Conservation (phyloP, 2,329 filamentous ascomycete genomes). For the Epichloe bromicola region DNA sequence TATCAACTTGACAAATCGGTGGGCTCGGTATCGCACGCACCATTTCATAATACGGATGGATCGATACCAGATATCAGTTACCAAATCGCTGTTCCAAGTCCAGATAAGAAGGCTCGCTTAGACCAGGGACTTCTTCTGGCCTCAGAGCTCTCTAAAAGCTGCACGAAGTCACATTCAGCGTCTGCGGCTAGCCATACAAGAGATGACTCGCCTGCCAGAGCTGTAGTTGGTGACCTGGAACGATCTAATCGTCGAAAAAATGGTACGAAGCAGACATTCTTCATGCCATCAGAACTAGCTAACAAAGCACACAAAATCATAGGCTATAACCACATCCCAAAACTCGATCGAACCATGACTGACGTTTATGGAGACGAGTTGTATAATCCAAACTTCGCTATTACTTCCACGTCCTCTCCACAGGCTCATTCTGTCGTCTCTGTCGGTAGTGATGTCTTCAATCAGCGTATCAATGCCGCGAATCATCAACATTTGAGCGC, state of each 20-base stretch:
- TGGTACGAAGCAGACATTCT: slow-evolving; percentile 29
- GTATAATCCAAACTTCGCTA: slow-evolving; percentile 57
- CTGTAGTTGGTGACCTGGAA: slow-evolving; percentile 36
- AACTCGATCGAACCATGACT: slow-evolving; percentile 75
- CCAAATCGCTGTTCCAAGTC: slow-evolving; percentile 24
- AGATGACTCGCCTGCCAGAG: slow-evolving; percentile 48
- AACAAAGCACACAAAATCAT: slow-evolving; percentile 29
- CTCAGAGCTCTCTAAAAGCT: slow-evolving; percentile 29
- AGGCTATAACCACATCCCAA: slow-evolving; percentile 47
- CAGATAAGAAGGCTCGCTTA: slow-evolving; percentile 21
- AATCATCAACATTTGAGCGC: slow-evolving; percentile 60
- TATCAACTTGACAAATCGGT: slow-evolving; percentile 35
- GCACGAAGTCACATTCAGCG: slow-evolving; percentile 33
- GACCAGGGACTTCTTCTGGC: slow-evolving; percentile 32
- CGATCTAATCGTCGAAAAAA: slow-evolving; percentile 36
- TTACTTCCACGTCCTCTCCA: slow-evolving; percentile 42
- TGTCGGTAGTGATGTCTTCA: slow-evolving; percentile 47
- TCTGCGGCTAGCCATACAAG: slow-evolving; percentile 45
- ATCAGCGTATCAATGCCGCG: slow-evolving; percentile 64
- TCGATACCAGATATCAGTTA: slow-evolving; percentile 27
- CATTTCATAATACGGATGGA: slow-evolving; percentile 27
- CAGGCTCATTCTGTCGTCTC: slow-evolving; percentile 35
- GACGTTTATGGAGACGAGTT: slow-evolving; percentile 77
- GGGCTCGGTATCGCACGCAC: slow-evolving; percentile 25
- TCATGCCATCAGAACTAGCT: background rate